Evolutionary conservation across 495 filamentous ascomycete genomes (phyloP).

Genomic region (Neurospora sp.): DNA sequence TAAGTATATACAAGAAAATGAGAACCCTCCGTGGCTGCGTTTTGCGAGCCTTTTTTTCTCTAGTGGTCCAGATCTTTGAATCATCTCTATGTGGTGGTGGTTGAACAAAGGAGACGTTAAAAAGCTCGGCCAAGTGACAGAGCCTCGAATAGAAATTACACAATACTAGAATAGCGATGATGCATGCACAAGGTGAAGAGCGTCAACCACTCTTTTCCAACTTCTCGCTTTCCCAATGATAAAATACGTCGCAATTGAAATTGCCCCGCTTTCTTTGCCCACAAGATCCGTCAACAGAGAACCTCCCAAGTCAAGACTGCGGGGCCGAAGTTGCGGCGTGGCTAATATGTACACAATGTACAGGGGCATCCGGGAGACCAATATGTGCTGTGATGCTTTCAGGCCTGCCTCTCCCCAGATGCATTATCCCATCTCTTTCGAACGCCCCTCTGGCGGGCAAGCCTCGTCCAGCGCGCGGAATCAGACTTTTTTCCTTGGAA

Average conservation of each 20-base stretch:
- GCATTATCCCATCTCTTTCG: neutral
- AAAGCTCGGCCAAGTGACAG: neutral
- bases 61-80: neutral
- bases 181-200: neutral
- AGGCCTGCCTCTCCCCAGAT: neutral
- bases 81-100: neutral
- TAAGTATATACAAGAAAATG: neutral
- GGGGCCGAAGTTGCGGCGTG: neutral
- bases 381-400: neutral
- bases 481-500: neutral
- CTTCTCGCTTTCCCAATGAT: constrained; percentile 3
- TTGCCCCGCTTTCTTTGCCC: neutral
- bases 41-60: neutral
- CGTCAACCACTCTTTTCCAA: neutral
- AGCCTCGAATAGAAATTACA: constrained; percentile 26
- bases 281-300: constrained; percentile 1
- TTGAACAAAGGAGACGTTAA: neutral
- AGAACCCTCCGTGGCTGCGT: neutral
- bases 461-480: neutral
- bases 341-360: constrained; percentile 1
- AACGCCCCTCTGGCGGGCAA: neutral
- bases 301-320: neutral
- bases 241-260: neutral
- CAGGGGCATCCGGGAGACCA: constrained; percentile 1
- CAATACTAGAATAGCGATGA: constrained; percentile 27